A percentile compares a stretch with the other conserved stretches of the same genome.
These are phyloP conservation scores for Podospora pseudocomata DNA, from an alignment of 495 filamentous ascomycete species.

Conservation along the genomic window DNA sequence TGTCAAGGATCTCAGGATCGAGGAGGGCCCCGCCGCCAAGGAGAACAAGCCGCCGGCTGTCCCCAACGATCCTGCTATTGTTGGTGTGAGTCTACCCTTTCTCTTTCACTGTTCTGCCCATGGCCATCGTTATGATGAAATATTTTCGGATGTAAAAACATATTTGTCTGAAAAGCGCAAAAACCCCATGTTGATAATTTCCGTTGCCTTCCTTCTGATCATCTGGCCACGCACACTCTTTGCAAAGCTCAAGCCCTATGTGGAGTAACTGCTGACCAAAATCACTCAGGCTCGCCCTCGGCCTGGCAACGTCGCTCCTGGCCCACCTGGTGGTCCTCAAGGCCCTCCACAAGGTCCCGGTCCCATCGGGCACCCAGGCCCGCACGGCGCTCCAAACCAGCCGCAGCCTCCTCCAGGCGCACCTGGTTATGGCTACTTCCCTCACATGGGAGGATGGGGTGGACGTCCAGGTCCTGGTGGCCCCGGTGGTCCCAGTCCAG, in stretches of 20 bases:
- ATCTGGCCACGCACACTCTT: conserved; percentile 14
- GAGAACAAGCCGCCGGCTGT: conserved; percentile 72
- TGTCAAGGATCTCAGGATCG: conserved; percentile 94
- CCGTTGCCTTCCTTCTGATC: conserved; percentile 99
- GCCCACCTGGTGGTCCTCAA: conserved; percentile 19
- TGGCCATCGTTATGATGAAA: conserved; percentile 65
- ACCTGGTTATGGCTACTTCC: conserved; percentile 37
- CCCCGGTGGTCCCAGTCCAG: conserved; percentile 27
- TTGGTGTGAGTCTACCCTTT: conserved; percentile 71
- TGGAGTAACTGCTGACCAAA: conserved; percentile 26
- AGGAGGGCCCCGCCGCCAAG: conserved; percentile 64
- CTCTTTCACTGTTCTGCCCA: background rate
- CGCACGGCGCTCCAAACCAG: conserved; percentile 29
- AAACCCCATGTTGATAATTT: conserved; percentile 77
- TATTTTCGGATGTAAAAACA: conserved; percentile 74
- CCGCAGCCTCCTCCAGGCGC: conserved; percentile 29
- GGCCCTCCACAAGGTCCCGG: conserved; percentile 32
- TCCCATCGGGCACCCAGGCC: conserved; percentile 27
- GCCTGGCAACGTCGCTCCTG: conserved; percentile 34
- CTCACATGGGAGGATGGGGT: conserved; percentile 53
- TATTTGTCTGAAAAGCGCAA: conserved; percentile 84
- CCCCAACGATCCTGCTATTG: conserved; percentile 93
- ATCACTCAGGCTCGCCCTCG: conserved; percentile 37
- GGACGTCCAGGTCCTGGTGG: conserved; percentile 19
- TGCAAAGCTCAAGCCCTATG: conserved; percentile 8